Conservation (phyloP, 2,329 filamentous ascomycete species). For the Volutella citrinella region DNA sequence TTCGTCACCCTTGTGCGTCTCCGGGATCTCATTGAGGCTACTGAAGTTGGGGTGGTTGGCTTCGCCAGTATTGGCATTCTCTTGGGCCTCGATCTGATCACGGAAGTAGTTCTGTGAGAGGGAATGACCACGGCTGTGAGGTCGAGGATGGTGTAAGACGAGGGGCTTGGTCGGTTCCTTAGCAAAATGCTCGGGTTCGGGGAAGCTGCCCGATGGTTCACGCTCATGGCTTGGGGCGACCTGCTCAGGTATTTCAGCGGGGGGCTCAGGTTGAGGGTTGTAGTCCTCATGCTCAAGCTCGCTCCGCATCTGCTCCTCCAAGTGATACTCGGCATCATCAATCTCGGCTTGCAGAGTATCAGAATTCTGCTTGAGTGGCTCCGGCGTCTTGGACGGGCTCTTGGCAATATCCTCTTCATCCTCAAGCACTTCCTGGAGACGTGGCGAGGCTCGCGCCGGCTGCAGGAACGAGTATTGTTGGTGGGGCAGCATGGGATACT, state of each 20-base stretch:
- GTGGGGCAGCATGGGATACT: slow-evolving; percentile 55
- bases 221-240: slow-evolving; percentile 35
- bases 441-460: slow-evolving; percentile 54
- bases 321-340: slow-evolving; percentile 80
- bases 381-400: slow-evolving; percentile 53
- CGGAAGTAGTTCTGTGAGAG: slow-evolving; percentile 64
- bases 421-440: slow-evolving; percentile 71
- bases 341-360: slow-evolving; percentile 84
- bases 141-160: slow-evolving; percentile 67
- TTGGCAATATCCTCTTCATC: slow-evolving; percentile 62
- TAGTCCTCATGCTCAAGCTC: slow-evolving; percentile 78
- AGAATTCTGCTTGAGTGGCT: slow-evolving; percentile 43
- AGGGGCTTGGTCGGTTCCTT: slow-evolving; percentile 52
- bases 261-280: slow-evolving; percentile 55
- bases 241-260: slow-evolving; percentile 18
- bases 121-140: slow-evolving; percentile 71
- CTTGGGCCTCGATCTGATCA: slow-evolving; percentile 48
- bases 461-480: slow-evolving; percentile 56
- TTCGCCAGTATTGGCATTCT: slow-evolving; percentile 30
- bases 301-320: slow-evolving; percentile 75
- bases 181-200: slow-evolving; percentile 49
- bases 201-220: slow-evolving; percentile 47
- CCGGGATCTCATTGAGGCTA: slow-evolving; percentile 38
- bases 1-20: slow-evolving; percentile 46
- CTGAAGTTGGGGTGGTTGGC: slow-evolving; percentile 38